Evolutionary conservation across 768 basidiomycete genomes (phyloP), one percentile per base, ranked within the genome.

Genomic region (Termitomyces sp.): DNA sequence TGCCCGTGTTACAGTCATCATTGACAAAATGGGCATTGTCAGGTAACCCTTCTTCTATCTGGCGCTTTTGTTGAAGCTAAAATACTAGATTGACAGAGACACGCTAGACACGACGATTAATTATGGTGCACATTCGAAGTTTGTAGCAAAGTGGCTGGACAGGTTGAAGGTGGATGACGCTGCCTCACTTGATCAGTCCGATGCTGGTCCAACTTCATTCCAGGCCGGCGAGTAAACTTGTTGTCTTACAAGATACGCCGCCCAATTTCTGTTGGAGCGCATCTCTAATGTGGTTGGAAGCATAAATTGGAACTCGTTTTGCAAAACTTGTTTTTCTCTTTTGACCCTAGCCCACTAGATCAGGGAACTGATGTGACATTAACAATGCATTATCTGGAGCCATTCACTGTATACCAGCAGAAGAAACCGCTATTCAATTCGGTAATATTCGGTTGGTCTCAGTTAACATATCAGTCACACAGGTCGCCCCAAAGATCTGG

Each of bases 1-100:
- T 44, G 81, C 83, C 4, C 81, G 93, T 13, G 81, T 84, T 36
- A 94, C 92, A 3, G 87, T 92, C 67, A 77, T 93, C 64, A 84
- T 94, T 60, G 90, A 92, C 68, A 77, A 73, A 52, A 78, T 86
- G 53, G 91, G 93, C 9, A 73, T 84, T 48, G 75, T 94, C 32
- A 78, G 80, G 85, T 89, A 69, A 36, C 78, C 68, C n/a, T 64
- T 54, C 18, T 38, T 16, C 3, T 30, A 32, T 5, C 41, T 43
- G 18, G 20, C 55, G 52, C 46, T 52, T 44, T 55, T n/a, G 10
- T 36, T 10, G 14, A 28, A 13, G 20, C 4, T 50, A 52, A 38
- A 40, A 51, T 18, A 44, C 56, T 18, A 26, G 49, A 26, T 47
- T 26, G 18, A 48, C 66, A 88, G 87, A 63, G 87, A 84, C 62